Evolutionary conservation across 306 rosid species (phyloP).

Genomic region (Astragalus glycyphyllos): DNA sequence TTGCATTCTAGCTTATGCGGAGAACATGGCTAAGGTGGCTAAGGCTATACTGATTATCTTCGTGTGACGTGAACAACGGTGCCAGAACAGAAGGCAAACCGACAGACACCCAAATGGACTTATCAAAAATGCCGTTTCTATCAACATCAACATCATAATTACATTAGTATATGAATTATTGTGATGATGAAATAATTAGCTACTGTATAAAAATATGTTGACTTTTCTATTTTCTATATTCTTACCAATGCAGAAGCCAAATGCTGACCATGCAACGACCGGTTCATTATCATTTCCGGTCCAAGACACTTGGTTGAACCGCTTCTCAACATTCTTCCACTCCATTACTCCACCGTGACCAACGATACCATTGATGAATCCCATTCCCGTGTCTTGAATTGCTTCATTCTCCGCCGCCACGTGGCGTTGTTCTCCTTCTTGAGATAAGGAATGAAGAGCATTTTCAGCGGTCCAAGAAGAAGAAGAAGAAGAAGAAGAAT

Average conservation of each 20-base stretch:
- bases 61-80: conserved; percentile 19
- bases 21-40: conserved; percentile 53
- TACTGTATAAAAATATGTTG: not conserved
- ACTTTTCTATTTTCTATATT: conserved; percentile 41
- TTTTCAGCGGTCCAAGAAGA: conserved; percentile 31
- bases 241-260: conserved; percentile 74
- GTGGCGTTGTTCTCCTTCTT: conserved; percentile 10
- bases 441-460: conserved; percentile 28
- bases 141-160: not conserved
- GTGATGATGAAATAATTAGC: conserved; percentile 2
- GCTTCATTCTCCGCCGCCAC: conserved; percentile 46
- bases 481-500: conserved; percentile 8
- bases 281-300: conserved; percentile 53
- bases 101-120: conserved; percentile 32
- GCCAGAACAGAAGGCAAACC: conserved; percentile 29
- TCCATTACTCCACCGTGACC: conserved; percentile 49
- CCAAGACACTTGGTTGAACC: conserved; percentile 58
- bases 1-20: conserved; percentile 38
- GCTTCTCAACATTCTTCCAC: conserved; percentile 71
- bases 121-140: conserved; percentile 33
- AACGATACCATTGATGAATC: conserved; percentile 44
- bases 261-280: conserved; percentile 61
- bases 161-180: not conserved
- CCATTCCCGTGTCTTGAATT: conserved; percentile 41
- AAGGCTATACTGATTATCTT: conserved; percentile 33